A percentile compares a stretch with the other conserved stretches of the same genome.
phyloP scores from a whole-genome alignment of 768 basidiomycete genomes.

The Gloeopeniophorella convolvens region DNA sequence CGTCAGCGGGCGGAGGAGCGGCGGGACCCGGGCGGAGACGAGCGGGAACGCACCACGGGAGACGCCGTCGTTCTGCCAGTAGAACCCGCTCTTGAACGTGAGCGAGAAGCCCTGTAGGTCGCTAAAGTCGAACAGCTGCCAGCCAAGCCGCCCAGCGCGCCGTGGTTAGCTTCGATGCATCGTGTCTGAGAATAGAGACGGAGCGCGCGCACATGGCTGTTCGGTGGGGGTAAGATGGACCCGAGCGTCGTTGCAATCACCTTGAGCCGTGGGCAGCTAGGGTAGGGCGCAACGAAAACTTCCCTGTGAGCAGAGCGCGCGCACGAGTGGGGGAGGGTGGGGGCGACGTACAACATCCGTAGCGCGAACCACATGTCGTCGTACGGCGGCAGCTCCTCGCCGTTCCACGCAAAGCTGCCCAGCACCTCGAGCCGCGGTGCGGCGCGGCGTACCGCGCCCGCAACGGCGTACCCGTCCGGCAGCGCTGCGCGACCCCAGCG shows the following conservation, averaged over 20 bases:
- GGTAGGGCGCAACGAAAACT: slow-evolving; percentile 3
- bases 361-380: slow-evolving; percentile 79
- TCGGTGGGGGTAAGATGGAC: slow-evolving; percentile 44
- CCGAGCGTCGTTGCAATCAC: slow-evolving; percentile 61
- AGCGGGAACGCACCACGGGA: slow-evolving; percentile 44
- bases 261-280: slow-evolving; percentile 59
- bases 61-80: slow-evolving; percentile 49
- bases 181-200: background rate
- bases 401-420: slow-evolving; percentile 63
- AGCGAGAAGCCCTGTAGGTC: slow-evolving; percentile 58
- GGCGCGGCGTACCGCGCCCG: slow-evolving; percentile 44
- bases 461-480: slow-evolving; percentile 33
- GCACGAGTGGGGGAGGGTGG: background rate
- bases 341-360: slow-evolving; percentile 47
- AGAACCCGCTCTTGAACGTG: slow-evolving; percentile 55
- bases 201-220: slow-evolving; percentile 52
- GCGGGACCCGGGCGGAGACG: background rate
- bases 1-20: background rate
- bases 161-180: background rate
- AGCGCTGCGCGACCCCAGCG: slow-evolving; percentile 25
- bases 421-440: slow-evolving; percentile 57
- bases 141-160: background rate
- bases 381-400: slow-evolving; percentile 49
- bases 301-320: background rate
- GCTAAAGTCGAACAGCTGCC: slow-evolving; percentile 64